Evolutionary conservation across 805 yeast genomes (phyloP).

Genomic region (Myxozyma udenii): DNA sequence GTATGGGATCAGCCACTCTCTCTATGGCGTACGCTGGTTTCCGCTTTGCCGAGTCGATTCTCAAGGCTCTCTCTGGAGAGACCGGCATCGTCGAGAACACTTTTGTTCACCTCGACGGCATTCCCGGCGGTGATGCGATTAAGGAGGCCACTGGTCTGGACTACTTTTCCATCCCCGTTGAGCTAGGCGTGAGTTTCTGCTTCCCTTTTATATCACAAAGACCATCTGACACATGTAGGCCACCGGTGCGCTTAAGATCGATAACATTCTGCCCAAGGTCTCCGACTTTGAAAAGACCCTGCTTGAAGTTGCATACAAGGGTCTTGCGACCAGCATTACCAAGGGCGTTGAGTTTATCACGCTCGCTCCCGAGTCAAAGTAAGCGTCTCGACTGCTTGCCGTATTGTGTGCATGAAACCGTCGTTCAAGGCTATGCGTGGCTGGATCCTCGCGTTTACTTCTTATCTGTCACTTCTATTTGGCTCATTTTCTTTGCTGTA

Average conservation of each 20-base stretch:
- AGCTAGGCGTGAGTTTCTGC: constrained; percentile 67
- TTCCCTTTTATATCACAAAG: not conserved
- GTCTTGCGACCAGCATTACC: constrained; percentile 80
- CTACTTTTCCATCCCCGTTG: constrained; percentile 92
- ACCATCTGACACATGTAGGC: constrained; percentile 32
- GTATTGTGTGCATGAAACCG: too few relatives aligned
- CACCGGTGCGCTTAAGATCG: constrained; percentile 63
- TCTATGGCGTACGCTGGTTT: constrained; percentile 95
- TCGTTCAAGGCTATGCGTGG: too few relatives aligned
- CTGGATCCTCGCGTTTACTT: too few relatives aligned
- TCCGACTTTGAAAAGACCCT: constrained; percentile 79
- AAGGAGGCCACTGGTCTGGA: constrained; percentile 90
- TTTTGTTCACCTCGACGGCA: constrained; percentile 41
- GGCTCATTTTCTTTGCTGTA: too few relatives aligned
- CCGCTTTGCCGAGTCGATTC: constrained; percentile 64
- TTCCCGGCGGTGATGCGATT: constrained; percentile 52
- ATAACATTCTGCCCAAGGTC: constrained; percentile 62
- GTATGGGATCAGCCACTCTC: constrained; percentile 90
- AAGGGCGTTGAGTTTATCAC: constrained; percentile 87
- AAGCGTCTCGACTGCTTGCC: too few relatives aligned
- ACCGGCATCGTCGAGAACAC: constrained; percentile 26
- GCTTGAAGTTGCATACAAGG: constrained; percentile 77
- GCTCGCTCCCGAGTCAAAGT: constrained; percentile 26
- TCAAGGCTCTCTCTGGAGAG: constrained; percentile 34
- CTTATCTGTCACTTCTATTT: too few relatives aligned